Evolutionary conservation across 225 moss, liverwort and hornwort species (phyloP).

Genomic region (Polytrichum commune): DNA sequence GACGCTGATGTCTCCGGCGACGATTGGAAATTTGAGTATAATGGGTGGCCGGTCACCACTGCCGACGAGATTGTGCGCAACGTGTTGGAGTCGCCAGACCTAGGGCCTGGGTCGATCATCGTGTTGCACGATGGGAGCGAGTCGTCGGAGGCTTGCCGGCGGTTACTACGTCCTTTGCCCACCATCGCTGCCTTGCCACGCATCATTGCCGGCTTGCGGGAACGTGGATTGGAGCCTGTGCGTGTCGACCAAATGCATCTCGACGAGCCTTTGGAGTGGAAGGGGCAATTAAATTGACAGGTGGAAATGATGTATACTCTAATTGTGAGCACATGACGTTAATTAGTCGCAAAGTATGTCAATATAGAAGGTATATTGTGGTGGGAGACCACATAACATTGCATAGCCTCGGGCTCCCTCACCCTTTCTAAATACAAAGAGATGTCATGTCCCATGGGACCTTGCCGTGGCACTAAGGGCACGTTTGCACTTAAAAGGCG

Average conservation of each 20-base stretch:
- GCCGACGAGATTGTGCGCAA: neutral
- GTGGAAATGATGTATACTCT: no score
- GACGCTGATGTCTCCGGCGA: neutral
- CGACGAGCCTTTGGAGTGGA: neutral
- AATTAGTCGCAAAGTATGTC: no score
- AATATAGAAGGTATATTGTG: no score
- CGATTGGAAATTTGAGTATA: neutral
- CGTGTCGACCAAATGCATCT: neutral
- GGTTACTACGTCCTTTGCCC: neutral
- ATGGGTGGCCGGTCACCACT: neutral
- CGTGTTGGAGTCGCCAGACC: neutral
- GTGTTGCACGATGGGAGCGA: neutral
- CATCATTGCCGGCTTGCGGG: neutral
- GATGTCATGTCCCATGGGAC: no score
- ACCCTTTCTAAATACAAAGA: no score
- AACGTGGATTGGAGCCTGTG: neutral
- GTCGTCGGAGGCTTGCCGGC: neutral
- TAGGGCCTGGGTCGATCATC: neutral
- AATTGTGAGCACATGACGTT: no score
- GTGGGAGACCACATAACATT: no score
- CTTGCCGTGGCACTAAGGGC: no score
- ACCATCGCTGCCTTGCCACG: neutral
- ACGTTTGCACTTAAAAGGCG: no score
- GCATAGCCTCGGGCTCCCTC: no score
- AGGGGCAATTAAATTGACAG: no score